A percentile compares a stretch with the other conserved stretches of the same genome.
Evolutionary conservation across 768 basidiomycete species (phyloP).

Genomic region (Macrocybe gigantea): DNA sequence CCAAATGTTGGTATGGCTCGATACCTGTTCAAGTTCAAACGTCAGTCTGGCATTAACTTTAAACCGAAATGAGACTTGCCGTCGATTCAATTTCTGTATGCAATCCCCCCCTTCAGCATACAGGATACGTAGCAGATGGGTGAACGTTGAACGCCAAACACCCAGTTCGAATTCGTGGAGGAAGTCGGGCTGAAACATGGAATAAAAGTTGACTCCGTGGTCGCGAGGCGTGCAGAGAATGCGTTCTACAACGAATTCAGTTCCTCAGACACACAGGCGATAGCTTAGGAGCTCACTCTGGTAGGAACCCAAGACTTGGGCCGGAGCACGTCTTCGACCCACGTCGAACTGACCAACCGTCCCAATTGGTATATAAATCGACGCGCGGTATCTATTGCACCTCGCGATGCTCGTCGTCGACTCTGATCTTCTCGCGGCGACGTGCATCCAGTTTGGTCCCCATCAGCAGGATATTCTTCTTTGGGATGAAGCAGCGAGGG

Average conservation of each 20-base stretch:
- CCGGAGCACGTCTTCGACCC: constrained; percentile 20
- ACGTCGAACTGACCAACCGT: constrained; percentile 15
- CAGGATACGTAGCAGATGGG: constrained; percentile 24
- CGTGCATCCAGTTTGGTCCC: constrained; percentile 5
- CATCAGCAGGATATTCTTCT: constrained; percentile 2
- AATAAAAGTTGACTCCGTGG: constrained; percentile 5
- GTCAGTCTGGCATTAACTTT: background rate
- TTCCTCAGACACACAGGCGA: background rate
- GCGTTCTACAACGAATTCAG: constrained; percentile 23
- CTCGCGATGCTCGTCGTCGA: constrained; percentile 3
- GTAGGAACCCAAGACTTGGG: constrained; percentile 23
- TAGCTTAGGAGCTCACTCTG: constrained; percentile 11
- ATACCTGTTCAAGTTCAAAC: background rate
- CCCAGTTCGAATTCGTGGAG: constrained; percentile 32
- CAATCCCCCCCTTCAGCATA: constrained; percentile 1
- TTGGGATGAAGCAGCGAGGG: constrained; percentile 11
- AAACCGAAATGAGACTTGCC: background rate
- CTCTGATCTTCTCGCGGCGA: background rate
- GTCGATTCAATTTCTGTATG: background rate
- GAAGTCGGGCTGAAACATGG: constrained; percentile 21
- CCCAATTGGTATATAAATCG: constrained; percentile 20
- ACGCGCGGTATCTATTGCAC: constrained; percentile 11
- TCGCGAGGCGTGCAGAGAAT: constrained; percentile 17
- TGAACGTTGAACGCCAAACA: constrained; percentile 24
- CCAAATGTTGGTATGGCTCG: constrained; percentile 12